Percentiles rank a stretch among this genome's conserved stretches.
Conservation (phyloP, 768 basidiomycete species). For the Lanmaoa rubissima region DNA sequence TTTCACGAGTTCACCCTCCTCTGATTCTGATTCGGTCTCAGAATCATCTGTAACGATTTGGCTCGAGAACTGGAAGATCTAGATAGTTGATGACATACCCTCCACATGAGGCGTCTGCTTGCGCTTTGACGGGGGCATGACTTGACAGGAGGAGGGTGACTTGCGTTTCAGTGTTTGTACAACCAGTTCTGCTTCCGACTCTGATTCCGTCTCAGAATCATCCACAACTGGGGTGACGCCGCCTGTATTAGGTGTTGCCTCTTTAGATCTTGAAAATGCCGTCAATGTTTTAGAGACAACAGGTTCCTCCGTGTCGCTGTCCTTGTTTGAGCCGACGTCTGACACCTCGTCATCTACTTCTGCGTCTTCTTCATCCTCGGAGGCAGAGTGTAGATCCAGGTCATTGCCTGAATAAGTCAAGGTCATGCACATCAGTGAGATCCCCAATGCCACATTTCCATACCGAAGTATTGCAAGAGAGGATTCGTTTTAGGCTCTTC, state of each 20-base stretch:
- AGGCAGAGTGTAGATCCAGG: constrained; percentile 52
- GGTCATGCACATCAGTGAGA: background rate
- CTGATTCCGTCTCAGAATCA: constrained; percentile 36
- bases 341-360: constrained; percentile 22
- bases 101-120: constrained; percentile 8
- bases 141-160: constrained; percentile 15
- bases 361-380: constrained; percentile 36
- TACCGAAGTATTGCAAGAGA: constrained; percentile 50
- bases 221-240: background rate
- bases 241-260: background rate
- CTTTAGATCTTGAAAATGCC: constrained; percentile 10
- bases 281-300: constrained; percentile 24
- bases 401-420: constrained; percentile 32
- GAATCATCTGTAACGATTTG: constrained; percentile 34
- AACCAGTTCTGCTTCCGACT: constrained; percentile 24
- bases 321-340: constrained; percentile 19
- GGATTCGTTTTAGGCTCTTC: constrained; percentile 36
- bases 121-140: constrained; percentile 17
- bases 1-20: constrained; percentile 18
- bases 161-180: constrained; percentile 23
- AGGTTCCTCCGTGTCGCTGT: constrained; percentile 24
- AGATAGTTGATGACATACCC: constrained; percentile 13
- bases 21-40: constrained; percentile 48
- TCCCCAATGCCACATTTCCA: background rate
- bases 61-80: background rate